Percentiles rank a stretch among this genome's conserved stretches.
Evolutionary conservation across 1,139 yeast genomes (phyloP).

Genomic region (Lodderomyces parapsilosis): DNA sequence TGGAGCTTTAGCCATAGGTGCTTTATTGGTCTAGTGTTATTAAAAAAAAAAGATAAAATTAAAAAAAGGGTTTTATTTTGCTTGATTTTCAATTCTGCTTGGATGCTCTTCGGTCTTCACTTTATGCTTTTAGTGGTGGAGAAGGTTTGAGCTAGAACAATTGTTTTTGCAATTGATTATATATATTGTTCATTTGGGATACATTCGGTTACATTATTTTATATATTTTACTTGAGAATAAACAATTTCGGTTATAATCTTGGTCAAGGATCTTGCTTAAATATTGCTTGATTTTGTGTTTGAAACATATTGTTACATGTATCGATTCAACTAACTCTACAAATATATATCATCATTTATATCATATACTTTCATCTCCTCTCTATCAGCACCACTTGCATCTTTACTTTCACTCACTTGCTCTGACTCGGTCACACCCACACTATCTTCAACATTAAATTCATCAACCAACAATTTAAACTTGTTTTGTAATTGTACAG

Average conservation of each 20-base stretch:
- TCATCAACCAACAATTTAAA: slow-evolving; percentile 23
- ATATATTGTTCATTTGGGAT: neutral
- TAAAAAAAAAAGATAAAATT: neutral
- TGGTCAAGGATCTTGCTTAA: too few relatives aligned
- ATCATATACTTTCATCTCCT: slow-evolving; percentile 11
- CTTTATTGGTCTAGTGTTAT: neutral
- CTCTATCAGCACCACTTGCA: slow-evolving; percentile 1
- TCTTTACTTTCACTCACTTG: neutral
- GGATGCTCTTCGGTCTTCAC: neutral
- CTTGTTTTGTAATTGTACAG: slow-evolving; percentile 29
- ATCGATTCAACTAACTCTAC: slow-evolving; percentile 6
- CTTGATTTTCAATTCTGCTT: neutral
- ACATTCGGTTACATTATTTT: neutral
- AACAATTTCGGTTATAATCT: slow-evolving; percentile 6
- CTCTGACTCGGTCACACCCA: slow-evolving; percentile 4
- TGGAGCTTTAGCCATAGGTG: neutral
- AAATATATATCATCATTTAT: slow-evolving; percentile 13
- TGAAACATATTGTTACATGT: too few relatives aligned
- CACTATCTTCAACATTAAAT: slow-evolving; percentile 15
- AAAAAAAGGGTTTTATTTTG: neutral
- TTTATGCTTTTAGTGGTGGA: too few relatives aligned
- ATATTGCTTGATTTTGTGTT: too few relatives aligned
- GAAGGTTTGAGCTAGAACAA: too few relatives aligned
- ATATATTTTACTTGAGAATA: neutral
- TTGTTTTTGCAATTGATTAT: too few relatives aligned